Evolutionary conservation across 2,329 filamentous ascomycete species (phyloP), one percentile per base, ranked within the genome.

Genomic region (Ophiostoma tasmaniense): DNA sequence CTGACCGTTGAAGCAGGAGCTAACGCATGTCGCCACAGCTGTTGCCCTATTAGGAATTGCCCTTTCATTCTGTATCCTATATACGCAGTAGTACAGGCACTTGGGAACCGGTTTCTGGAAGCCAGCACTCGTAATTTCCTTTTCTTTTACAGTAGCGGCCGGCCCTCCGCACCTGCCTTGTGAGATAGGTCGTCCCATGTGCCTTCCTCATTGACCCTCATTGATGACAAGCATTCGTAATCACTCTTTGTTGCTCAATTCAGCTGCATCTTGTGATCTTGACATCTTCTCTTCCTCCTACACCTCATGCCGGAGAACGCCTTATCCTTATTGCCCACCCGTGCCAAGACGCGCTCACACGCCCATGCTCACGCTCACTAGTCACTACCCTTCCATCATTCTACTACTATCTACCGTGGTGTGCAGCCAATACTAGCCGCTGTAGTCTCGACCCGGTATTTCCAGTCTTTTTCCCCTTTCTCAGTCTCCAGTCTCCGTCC

Each of bases 391-490:
- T 33, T 33, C 50, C 33, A 6, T 33, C 33, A 33, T 8, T 33
- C n/a, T 55, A 20, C 45, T 50, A 13, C n/a, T 22, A 14, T 55
- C 50, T 30, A 61, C 25, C 17, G 25, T 33, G 55, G 50, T 25
- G 5, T 55, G 20, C 20, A 52, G 45, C 45, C 50, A 25, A 25
- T 25, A 55, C 59, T 55, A 64, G 52, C 66, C 64, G 65, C 68
- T 28, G 39, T 59, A 69, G 65, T 52, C 62, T 67, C 50, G n/a
- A 55, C 59, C 55, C 55, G 66, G 65, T 39, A 55, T 67, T 69
- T 69, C 66, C 66, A 64, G 55, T 55, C 61, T 28, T 33, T 67
- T 30, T 61, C 30, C n/a, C 22, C 22, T 20, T 39, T 39, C 13
- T 14, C 37, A 39, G 13, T 39, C 33, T 3, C 33, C 33, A 35